Conservation (phyloP, 345 rosid species). For the Corymbia maculata region DNA sequence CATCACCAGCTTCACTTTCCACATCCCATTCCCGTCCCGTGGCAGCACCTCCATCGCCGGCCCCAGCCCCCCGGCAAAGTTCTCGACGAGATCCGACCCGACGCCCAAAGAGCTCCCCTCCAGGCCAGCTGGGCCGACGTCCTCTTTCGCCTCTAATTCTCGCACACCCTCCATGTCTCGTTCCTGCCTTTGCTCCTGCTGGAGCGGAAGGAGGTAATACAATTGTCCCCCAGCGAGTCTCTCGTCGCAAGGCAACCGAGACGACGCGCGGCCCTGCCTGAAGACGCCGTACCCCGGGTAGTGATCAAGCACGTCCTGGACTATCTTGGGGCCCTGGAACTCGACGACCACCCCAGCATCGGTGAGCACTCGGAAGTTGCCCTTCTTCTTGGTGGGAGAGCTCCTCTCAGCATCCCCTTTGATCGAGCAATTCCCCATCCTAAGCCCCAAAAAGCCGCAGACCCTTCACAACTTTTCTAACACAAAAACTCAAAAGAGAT, state of each 20-base stretch:
- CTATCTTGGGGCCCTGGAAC: slow-evolving; percentile 28
- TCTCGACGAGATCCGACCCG: background rate
- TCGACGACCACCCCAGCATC: slow-evolving; percentile 20
- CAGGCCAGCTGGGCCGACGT: background rate
- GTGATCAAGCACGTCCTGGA: slow-evolving; percentile 18
- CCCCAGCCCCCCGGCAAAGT: slow-evolving; percentile 3
- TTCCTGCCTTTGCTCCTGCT: background rate
- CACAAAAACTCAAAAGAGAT: background rate
- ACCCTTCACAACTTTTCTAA: background rate
- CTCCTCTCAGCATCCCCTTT: slow-evolving; percentile 12
- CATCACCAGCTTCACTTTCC: slow-evolving; percentile 70
- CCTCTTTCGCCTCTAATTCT: background rate
- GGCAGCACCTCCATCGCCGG: slow-evolving; percentile 43
- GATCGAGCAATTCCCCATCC: slow-evolving; percentile 56
- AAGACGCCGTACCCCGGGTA: slow-evolving; percentile 34
- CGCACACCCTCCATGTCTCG: background rate
- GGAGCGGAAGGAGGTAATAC: slow-evolving; percentile 45
- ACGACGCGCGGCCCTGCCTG: slow-evolving; percentile 11
- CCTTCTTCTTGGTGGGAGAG: background rate
- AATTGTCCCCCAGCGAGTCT: slow-evolving; percentile 16
- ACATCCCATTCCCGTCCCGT: slow-evolving; percentile 42
- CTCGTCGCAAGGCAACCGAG: slow-evolving; percentile 19
- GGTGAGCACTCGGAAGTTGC: slow-evolving; percentile 17
- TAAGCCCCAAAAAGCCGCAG: background rate
- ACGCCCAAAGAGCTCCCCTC: background rate